Evolutionary conservation across 169 alveolate species (phyloP).

Genomic region (Eimeria tenella): DNA sequence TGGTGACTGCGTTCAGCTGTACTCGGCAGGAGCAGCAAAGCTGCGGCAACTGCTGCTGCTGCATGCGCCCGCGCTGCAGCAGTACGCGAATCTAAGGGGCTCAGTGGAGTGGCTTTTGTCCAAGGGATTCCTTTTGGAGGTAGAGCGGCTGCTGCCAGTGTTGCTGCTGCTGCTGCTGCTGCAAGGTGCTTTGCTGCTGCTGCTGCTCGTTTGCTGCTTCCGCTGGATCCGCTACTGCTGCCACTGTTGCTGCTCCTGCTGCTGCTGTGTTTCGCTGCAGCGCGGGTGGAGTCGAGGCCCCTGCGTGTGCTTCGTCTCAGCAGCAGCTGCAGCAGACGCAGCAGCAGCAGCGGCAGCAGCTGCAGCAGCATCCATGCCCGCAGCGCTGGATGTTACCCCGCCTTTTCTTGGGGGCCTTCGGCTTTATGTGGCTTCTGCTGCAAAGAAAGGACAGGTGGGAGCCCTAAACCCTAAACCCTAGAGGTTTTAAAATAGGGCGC

Average conservation of each 20-base stretch:
- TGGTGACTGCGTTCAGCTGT: background rate
- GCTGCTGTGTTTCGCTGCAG: slow-evolving; percentile 12
- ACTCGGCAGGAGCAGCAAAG: slow-evolving; percentile 8
- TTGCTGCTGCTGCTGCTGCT: slow-evolving; percentile 43
- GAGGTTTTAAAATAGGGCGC: background rate
- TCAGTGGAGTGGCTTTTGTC: background rate
- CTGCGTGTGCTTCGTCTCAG: slow-evolving; percentile 38
- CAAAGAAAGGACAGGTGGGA: background rate
- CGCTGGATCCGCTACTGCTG: background rate
- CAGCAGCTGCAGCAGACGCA: slow-evolving; percentile 51
- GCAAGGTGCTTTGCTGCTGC: background rate
- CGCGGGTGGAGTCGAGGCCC: slow-evolving; percentile 45
- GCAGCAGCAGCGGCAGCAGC: slow-evolving; percentile 64
- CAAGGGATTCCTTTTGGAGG: slow-evolving; percentile 43
- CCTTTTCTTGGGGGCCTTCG: slow-evolving; percentile 17
- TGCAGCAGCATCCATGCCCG: slow-evolving; percentile 44
- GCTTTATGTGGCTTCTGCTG: slow-evolving; percentile 12
- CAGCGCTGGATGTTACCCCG: background rate
- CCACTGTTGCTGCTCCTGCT: slow-evolving; percentile 56
- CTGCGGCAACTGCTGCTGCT: slow-evolving; percentile 61
- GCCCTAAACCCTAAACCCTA: slow-evolving; percentile 9
- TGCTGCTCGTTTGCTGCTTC: background rate
- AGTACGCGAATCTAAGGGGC: slow-evolving; percentile 6
- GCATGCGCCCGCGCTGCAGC: slow-evolving; percentile 67
- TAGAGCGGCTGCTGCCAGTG: slow-evolving; percentile 29